Evolutionary conservation across 345 rosid species (phyloP).

Genomic region (Lepidium sativum): DNA sequence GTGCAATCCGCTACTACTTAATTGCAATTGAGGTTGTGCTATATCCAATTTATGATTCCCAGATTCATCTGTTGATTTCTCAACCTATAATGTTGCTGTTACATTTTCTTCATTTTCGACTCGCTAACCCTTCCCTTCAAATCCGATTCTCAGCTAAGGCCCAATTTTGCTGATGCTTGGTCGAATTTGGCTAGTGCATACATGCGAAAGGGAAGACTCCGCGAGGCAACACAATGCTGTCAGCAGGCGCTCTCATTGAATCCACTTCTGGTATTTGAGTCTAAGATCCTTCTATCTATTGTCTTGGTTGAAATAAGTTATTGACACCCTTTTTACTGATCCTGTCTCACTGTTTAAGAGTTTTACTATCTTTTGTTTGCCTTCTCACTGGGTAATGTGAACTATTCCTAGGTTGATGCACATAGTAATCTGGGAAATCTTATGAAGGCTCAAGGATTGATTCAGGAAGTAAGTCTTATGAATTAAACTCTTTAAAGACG

Average conservation of each 20-base stretch:
- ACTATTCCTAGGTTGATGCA: slow-evolving; percentile 71
- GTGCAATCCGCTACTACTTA: slow-evolving; percentile 81
- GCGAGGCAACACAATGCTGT: slow-evolving; percentile 94
- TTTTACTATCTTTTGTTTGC: not conserved
- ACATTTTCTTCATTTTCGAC: not conserved
- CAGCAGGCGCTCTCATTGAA: slow-evolving; percentile 86
- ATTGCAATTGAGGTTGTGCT: slow-evolving; percentile 90
- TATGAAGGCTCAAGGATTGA: slow-evolving; percentile 91
- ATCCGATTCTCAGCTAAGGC: slow-evolving; percentile 59
- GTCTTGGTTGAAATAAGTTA: not conserved
- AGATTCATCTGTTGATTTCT: not conserved
- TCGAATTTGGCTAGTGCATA: slow-evolving; percentile 96
- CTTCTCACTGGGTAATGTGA: slow-evolving; percentile 2
- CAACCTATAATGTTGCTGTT: slow-evolving; percentile 2
- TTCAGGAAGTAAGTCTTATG: slow-evolving; percentile 76
- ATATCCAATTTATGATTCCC: not conserved
- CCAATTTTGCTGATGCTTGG: slow-evolving; percentile 98
- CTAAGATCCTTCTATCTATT: not conserved
- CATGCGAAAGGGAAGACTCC: slow-evolving; percentile 91
- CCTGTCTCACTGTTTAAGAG: not conserved
- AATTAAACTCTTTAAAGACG: not conserved
- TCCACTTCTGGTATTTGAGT: slow-evolving; percentile 66
- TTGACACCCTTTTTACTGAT: not conserved
- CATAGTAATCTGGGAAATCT: slow-evolving; percentile 91
- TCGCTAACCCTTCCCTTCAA: not conserved